Evolutionary conservation across 2,329 filamentous ascomycete genomes (phyloP), one percentile per base, ranked within the genome.

Genomic region (Tolypocladium pustulatum): DNA sequence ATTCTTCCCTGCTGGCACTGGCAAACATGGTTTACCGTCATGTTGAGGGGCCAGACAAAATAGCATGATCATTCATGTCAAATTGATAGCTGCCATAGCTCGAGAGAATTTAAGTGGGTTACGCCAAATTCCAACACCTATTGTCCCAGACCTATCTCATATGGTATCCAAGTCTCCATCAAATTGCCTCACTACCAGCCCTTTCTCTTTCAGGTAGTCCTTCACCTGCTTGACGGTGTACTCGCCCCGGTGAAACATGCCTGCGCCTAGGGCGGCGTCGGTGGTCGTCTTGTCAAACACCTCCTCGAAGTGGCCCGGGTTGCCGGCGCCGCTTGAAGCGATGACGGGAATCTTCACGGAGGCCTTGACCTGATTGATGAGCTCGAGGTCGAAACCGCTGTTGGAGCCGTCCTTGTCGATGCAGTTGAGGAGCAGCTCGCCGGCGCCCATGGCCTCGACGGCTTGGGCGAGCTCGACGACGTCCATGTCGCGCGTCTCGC

Each of bases 371-470:
- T 92, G 89, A 56, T 82, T 77, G 67, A 99, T 90, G 58, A 99
- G 80, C 77, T 97, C 94, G 12, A 96, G 79, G 73, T 99, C 94
- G 70, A 97, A 99, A 1, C 94, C 94, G 65, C 84, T 89, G 75
- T 96, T 97, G 59, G 90, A 94, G 57, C 94, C 94, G 72, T 99
- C 94, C 70, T 89, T 90, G 78, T 99, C 94, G 68, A 99, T 99
- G 78, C 92, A 97, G 76, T 99, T 99, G 59, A 99, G 83, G 56
- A 99, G 77, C 60, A 99, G 89, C 78, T 99, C 94, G 59, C 94
- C 94, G 1, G 89, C 84, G 57, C 94, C 94, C 91, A 99, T 95
- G 59, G 90, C 91, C 76, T 99, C 91, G 40, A 97, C 93, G 15
- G 94, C 94, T 65, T 83, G 85, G 12, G 88, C 85, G 12, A 99